Percentiles rank a stretch among this genome's conserved stretches.
Evolutionary conservation across 192 early-diverging fungal species (phyloP).

Genomic region (Mortierella claussenii): DNA sequence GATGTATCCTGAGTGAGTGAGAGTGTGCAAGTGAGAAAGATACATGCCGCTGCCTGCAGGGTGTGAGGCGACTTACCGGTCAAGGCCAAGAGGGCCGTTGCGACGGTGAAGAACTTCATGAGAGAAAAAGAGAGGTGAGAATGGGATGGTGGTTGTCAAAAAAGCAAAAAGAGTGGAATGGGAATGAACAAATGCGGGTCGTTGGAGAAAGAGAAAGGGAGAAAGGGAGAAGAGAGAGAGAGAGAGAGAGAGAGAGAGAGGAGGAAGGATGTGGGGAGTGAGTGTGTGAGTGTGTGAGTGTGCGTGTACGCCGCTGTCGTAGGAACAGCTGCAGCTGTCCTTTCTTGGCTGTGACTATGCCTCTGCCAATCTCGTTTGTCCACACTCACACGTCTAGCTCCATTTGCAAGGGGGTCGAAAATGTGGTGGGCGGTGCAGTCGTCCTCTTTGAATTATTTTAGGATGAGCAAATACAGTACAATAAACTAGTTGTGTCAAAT

Average conservation of each 20-base stretch:
- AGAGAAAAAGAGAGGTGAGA: background rate
- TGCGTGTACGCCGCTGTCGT: too few species aligned
- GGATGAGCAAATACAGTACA: too few species aligned
- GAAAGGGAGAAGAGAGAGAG: background rate
- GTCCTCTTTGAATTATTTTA: too few species aligned
- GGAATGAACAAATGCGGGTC: background rate
- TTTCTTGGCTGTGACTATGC: too few species aligned
- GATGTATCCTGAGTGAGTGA: background rate
- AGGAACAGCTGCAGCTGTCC: too few species aligned
- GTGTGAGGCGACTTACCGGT: slow-evolving; percentile 29
- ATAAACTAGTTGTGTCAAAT: too few species aligned
- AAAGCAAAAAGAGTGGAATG: background rate
- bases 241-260: background rate
- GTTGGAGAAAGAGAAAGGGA: slow-evolving; percentile 9
- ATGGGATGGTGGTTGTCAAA: background rate
- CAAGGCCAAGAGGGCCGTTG: slow-evolving; percentile 39
- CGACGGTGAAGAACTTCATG: slow-evolving; percentile 44
- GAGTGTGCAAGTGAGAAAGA: background rate
- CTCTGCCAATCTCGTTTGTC: too few species aligned
- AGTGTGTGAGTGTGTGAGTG: too few species aligned
- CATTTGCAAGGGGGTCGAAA: too few species aligned
- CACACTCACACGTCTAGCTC: too few species aligned
- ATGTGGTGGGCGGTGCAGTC: too few species aligned
- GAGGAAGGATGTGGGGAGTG: background rate
- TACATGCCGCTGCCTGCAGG: too few species aligned